phyloP scores from a whole-genome alignment of 176 grass and related monocot genomes.

The Elaeis guineensis region DNA sequence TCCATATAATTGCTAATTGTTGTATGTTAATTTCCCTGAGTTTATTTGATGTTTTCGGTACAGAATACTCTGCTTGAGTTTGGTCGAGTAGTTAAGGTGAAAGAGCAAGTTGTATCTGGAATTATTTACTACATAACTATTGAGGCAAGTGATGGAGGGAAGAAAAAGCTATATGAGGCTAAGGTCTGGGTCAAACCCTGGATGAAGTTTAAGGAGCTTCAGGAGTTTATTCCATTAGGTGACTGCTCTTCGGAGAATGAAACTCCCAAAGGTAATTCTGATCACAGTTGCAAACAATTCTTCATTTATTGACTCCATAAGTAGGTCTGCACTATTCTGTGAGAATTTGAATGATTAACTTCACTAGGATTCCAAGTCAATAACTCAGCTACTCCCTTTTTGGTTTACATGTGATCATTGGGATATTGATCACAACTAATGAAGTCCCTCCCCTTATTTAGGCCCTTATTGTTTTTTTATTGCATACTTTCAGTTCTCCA shows the following conservation, averaged over 20 bases:
- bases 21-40: not conserved
- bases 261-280: too few relatives aligned
- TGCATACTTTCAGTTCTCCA: too few relatives aligned
- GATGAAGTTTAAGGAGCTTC: conserved; percentile 1
- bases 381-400: too few relatives aligned
- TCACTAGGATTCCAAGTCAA: too few relatives aligned
- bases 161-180: not conserved
- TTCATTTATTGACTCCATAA: too few relatives aligned
- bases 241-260: not conserved
- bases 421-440: too few relatives aligned
- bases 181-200: conserved; percentile 1
- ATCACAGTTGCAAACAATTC: too few relatives aligned
- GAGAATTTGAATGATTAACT: too few relatives aligned
- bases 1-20: not conserved
- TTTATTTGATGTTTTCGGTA: not conserved
- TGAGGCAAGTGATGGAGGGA: not conserved
- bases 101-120: conserved; percentile 6
- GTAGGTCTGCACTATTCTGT: too few relatives aligned
- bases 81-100: not conserved
- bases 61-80: conserved; percentile 8
- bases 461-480: too few relatives aligned
- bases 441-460: too few relatives aligned
- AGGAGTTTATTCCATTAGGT: not conserved
- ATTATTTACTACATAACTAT: conserved; percentile 2
- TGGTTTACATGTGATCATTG: too few relatives aligned